These are phyloP conservation scores for Rosa chinensis DNA, from an alignment of 306 rosid genomes.

Conservation along the genomic window DNA sequence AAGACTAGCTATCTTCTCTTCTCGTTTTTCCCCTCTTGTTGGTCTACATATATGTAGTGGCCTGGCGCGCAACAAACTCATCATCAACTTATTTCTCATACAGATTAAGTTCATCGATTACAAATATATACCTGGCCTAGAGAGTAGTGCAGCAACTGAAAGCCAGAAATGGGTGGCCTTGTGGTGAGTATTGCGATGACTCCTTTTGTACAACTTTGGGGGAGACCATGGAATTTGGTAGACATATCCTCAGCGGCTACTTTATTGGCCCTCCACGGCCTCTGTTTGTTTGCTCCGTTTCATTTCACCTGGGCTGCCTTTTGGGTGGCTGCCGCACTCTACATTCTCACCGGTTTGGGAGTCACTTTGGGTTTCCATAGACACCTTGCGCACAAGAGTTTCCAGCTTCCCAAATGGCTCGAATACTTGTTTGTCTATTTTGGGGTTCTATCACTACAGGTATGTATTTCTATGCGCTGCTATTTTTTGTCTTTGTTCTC, in stretches of 20 bases:
- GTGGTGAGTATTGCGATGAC: not conserved
- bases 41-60: too few species aligned
- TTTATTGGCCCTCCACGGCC: not conserved
- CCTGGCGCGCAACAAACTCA: too few species aligned
- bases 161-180: not conserved
- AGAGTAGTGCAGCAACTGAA: not conserved
- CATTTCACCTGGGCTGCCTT: conserved; percentile 2
- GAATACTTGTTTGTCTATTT: not conserved
- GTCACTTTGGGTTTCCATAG: conserved; percentile 7
- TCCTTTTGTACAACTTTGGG: not conserved
- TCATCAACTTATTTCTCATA: not conserved
- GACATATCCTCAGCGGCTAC: not conserved
- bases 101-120: not conserved
- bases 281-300: not conserved
- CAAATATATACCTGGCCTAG: not conserved
- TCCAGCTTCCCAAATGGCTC: not conserved
- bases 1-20: too few species aligned
- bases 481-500: too few species aligned
- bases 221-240: not conserved
- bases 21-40: too few species aligned
- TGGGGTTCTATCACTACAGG: not conserved
- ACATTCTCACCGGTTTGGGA: not conserved
- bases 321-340: not conserved
- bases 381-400: conserved; percentile 6
- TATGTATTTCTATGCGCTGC: too few species aligned